Base-by-base conservation (phyloP, 192 early-diverging fungal species). In the Rhizophagus clarus region DNA sequence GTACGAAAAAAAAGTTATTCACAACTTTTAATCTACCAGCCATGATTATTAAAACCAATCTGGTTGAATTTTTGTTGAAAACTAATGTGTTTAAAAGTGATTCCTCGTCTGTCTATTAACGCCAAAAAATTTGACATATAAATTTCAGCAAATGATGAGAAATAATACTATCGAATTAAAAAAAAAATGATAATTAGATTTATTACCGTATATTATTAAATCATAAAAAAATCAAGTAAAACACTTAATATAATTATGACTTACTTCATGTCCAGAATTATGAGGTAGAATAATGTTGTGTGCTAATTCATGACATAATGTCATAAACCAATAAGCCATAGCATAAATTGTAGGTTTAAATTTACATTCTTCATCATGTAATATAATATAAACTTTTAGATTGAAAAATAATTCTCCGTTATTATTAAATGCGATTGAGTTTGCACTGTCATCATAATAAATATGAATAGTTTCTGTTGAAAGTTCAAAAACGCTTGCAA, bases 321-420 rank as follows among this genome's bases (percentile, higher is more conserved):
- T 91, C 88, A 96, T 91, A 82, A 93, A 97, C 96, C 96, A 96
- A 82, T 96, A 96, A 61, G 90, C 85, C 75, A 85, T 20, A 2
- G 83, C 83, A 15, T 88, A 86, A 56, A 51, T 81, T 22, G 81
- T 67, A 28, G 67, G 61, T 17, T 15, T 32, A 9, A 82, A 74
- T 0, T 72, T 56, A 1, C 72, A 79, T 11, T 71, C 67, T 60
- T 84, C 82, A 66, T 88, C 88, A 69, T 95, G 94, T 77, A 95
- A 80, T 0, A 85, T 90, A 9, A 92, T 81, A 81, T 91, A 97
- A 83, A 87, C 96, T 22, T 94, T 79, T 62, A 92, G 79, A 64
- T 97, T 97, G 83, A 97, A 95, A 78, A 96, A 97, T 42, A 97
- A 83, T 20, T 90, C 84, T 0, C 90, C 86, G 42, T 87, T 89